Percentiles rank a stretch among this genome's conserved stretches.
Evolutionary conservation across 2,329 filamentous ascomycete genomes (phyloP).

Genomic region (Ciborinia camelliae): DNA sequence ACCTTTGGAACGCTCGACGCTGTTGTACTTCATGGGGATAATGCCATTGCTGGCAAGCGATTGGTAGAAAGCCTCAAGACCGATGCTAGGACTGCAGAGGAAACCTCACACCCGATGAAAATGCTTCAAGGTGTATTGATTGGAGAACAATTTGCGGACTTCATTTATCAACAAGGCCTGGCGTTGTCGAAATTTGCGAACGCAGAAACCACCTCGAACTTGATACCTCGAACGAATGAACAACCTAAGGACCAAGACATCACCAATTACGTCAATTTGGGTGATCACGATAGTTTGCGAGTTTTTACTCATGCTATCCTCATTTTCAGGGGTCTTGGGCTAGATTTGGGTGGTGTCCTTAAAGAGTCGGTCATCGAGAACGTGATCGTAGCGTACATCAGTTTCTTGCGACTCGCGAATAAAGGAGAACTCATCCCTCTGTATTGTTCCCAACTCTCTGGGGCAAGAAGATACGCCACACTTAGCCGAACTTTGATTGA

Average conservation of each 20-base stretch:
- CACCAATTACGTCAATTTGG: conserved; percentile 51
- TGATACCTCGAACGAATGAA: conserved; percentile 43
- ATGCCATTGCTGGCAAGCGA: conserved; percentile 50
- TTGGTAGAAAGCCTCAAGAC: conserved; percentile 60
- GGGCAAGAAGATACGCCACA: conserved; percentile 62
- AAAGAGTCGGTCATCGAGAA: conserved; percentile 55
- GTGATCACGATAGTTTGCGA: conserved; percentile 62
- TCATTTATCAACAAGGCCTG: conserved; percentile 58
- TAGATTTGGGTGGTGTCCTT: conserved; percentile 44
- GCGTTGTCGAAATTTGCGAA: conserved; percentile 49
- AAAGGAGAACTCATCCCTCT: conserved; percentile 78
- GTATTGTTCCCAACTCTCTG: conserved; percentile 77
- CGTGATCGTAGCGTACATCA: conserved; percentile 77
- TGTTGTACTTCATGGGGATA: conserved; percentile 58
- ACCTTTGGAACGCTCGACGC: conserved; percentile 64
- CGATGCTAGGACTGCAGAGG: conserved; percentile 52
- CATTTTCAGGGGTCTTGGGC: conserved; percentile 59
- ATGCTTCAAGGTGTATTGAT: conserved; percentile 74
- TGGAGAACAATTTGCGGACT: conserved; percentile 55
- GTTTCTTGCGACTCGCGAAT: conserved; percentile 67
- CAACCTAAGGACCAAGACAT: conserved; percentile 39
- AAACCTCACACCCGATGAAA: conserved; percentile 65
- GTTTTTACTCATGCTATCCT: conserved; percentile 69
- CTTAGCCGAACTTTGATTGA: conserved; percentile 75
- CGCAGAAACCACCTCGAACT: conserved; percentile 42